Base-by-base conservation (phyloP, 331 rosid genomes). In the Rosa hybrid region DNA sequence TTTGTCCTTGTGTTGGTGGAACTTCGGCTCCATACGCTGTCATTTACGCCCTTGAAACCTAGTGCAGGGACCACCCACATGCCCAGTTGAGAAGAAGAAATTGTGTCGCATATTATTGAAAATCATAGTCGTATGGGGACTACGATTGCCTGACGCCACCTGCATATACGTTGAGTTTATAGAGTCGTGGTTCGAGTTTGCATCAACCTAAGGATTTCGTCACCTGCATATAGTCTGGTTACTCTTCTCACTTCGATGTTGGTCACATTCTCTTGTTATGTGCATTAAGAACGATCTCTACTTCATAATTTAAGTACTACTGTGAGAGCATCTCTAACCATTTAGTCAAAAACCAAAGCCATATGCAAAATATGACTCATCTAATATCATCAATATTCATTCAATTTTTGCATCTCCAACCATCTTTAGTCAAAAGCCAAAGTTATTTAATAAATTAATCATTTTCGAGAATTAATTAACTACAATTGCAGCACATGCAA, bases 21-120 rank as follows among this genome's bases (percentile, higher is more conserved):
- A 82, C 84, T 86, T 75, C 71, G 78, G 81, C 88, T 72, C 86
- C 86, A 83, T 78, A 46, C 78, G 42, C 79, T 85, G 71, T 82
- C 82, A 38, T 38, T 68, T 44, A 8, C 27, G 53, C 83, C 79
- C 83, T 82, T 76, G 4, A 77, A 49, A 77, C 74, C 80, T n/a
- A 48, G 25, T 42, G 63, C 74, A 84, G 84, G 91, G 88, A 88
- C 91, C 88, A 86, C 85, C 88, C 63, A 84, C 87, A 84, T 79
- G 85, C 34, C 64, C 70, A 27, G 72, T 71, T 45, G 20, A 20
- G 10, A 49, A 39, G 50, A 20, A 23, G 17, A 5, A 23, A 69
- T 11, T 27, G n/a, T 34, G 21, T 13, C 73, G 14, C 44, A 64
- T 27, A 27, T 63, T 27, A 13, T 3, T 7, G 49, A 39, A 12